Evolutionary conservation across 2,329 filamentous ascomycete species (phyloP).

Genomic region (Neoarthrinium moseri): DNA sequence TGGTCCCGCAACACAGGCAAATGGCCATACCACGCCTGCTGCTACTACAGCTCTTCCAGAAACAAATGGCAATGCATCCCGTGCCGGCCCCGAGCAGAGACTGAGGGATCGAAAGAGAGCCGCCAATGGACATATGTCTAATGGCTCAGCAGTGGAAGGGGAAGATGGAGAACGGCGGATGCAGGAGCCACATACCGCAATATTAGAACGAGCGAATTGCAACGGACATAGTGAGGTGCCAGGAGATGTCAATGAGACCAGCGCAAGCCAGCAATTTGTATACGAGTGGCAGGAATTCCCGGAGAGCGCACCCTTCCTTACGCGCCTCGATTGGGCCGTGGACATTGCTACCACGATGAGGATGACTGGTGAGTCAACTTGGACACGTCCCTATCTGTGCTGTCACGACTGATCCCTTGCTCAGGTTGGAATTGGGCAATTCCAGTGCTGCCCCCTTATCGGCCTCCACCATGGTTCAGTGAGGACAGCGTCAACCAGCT

Average conservation of each 20-base stretch:
- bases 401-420: not conserved
- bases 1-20: not conserved
- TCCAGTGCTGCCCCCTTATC: conserved; percentile 39
- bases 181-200: not conserved
- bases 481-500: conserved; percentile 33
- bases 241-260: not conserved
- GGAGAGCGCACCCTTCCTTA: conserved; percentile 41
- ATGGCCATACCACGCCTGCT: too few relatives aligned
- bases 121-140: too few relatives aligned
- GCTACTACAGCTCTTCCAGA: too few relatives aligned
- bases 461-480: conserved; percentile 35
- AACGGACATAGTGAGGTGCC: not conserved
- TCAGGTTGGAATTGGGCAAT: conserved; percentile 59
- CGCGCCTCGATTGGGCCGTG: conserved; percentile 53
- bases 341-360: conserved; percentile 57
- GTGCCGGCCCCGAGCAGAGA: too few relatives aligned
- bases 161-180: not conserved
- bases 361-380: conserved; percentile 43
- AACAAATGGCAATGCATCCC: too few relatives aligned
- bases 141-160: too few relatives aligned
- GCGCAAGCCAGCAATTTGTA: conserved; percentile 32
- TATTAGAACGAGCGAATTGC: too few relatives aligned
- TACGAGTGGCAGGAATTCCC: conserved; percentile 64
- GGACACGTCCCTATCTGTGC: not conserved
- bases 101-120: too few relatives aligned